phyloP scores from a whole-genome alignment of 1,284 basidiomycete genomes.

The Trichosporon asahii region DNA sequence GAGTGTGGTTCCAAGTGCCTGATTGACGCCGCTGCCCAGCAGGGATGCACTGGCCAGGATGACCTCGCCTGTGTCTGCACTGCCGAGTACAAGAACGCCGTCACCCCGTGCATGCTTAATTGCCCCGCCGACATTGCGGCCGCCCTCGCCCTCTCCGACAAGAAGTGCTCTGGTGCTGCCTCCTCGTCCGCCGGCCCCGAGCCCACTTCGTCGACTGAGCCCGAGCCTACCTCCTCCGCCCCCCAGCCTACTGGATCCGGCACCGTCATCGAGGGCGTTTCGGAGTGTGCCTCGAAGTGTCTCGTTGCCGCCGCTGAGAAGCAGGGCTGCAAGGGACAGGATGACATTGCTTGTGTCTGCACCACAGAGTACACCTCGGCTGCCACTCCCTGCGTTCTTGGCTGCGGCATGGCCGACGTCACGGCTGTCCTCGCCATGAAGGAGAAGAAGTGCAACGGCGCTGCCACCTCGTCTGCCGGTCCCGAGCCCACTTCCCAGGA shows the following conservation, averaged over 20 bases:
- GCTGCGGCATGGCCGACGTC: conserved; percentile 3
- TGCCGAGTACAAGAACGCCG: background rate
- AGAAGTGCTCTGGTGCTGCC: conserved; percentile 6
- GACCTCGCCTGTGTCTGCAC: conserved; percentile 13
- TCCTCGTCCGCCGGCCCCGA: background rate
- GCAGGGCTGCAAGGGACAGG: conserved; percentile 1
- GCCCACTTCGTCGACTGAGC: background rate
- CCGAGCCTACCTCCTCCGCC: background rate
- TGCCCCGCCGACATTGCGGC: conserved; percentile 10
- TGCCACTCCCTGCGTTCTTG: background rate
- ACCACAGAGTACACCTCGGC: background rate
- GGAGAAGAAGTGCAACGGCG: conserved; percentile 7
- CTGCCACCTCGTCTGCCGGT: background rate
- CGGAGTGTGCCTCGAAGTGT: background rate
- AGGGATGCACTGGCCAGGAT: conserved; percentile 6
- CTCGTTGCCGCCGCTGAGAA: background rate
- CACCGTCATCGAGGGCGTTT: conserved; percentile 2
- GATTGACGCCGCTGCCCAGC: background rate
- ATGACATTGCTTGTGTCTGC: conserved; percentile 13
- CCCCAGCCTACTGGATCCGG: background rate
- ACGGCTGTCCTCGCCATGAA: conserved; percentile 5
- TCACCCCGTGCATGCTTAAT: background rate
- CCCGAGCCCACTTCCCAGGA: too few relatives aligned
- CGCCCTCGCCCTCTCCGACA: conserved; percentile 4
- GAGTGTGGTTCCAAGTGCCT: conserved; percentile 3